Conservation (phyloP, 257 asterid species). For the Anisodus tanguticus region DNA sequence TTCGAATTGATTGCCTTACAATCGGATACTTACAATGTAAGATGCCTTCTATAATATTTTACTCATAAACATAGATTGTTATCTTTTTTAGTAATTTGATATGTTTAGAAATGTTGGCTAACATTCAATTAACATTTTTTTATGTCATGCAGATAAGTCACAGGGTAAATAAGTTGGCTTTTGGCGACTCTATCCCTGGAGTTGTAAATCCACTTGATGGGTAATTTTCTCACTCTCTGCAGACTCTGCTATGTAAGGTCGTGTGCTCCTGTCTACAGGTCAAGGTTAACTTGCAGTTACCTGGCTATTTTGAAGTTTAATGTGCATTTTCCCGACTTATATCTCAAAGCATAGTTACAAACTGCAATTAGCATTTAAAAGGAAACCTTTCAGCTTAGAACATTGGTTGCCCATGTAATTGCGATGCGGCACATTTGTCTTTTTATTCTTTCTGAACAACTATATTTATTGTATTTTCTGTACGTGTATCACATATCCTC, state of each 20-base stretch:
- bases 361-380: background rate
- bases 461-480: background rate
- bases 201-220: constrained; percentile 90
- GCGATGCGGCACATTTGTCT: background rate
- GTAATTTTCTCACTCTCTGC: constrained; percentile 50
- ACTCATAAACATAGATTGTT: background rate
- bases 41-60: constrained; percentile 26
- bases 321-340: background rate
- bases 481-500: background rate
- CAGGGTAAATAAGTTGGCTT: constrained; percentile 79
- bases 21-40: constrained; percentile 74
- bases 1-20: constrained; percentile 70
- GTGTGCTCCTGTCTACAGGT: background rate
- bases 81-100: constrained; percentile 1
- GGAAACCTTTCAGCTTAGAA: constrained; percentile 13
- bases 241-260: background rate
- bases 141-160: constrained; percentile 81
- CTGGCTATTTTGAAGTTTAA: background rate
- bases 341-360: background rate
- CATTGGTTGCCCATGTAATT: background rate
- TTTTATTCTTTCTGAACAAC: background rate
- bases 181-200: constrained; percentile 92
- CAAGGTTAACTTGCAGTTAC: background rate
- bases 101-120: background rate
- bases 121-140: constrained; percentile 26